phyloP scores from a whole-genome alignment of 495 filamentous ascomycete genomes.

The Aspergillus biplanus region DNA sequence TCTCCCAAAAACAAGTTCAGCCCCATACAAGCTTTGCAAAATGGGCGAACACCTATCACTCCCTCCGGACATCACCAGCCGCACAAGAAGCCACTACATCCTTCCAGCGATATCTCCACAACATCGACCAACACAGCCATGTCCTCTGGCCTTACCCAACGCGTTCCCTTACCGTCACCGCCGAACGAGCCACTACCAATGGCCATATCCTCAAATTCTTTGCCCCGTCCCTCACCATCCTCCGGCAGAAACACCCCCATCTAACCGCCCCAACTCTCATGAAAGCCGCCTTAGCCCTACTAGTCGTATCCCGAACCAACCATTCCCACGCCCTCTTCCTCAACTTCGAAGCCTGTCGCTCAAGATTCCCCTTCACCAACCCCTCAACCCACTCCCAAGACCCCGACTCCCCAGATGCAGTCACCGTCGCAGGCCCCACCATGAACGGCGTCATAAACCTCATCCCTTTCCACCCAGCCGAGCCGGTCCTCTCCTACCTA shows the following conservation, averaged over 20 bases:
- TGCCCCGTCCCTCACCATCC: not conserved
- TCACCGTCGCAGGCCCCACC: conserved; percentile 8
- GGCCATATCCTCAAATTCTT: conserved; percentile 9
- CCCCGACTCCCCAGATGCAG: not conserved
- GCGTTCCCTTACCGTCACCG: not conserved
- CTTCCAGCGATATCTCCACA: conserved; percentile 7
- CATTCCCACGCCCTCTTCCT: conserved; percentile 15
- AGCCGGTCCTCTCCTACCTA: conserved; percentile 14
- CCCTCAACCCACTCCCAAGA: not conserved
- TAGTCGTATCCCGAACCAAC: conserved; percentile 11
- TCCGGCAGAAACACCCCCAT: conserved; percentile 7
- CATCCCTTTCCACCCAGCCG: conserved; percentile 8
- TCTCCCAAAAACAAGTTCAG: not conserved
- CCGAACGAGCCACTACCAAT: not conserved
- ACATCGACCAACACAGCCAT: conserved; percentile 5
- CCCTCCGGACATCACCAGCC: not conserved
- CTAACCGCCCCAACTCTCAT: too few relatives aligned
- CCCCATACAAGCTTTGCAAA: conserved; percentile 3
- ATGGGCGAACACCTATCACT: conserved; percentile 10
- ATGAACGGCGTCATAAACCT: conserved; percentile 9
- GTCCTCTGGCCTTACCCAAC: conserved; percentile 16
- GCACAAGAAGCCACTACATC: not conserved
- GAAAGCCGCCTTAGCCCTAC: not conserved
- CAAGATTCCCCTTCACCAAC: conserved; percentile 4
- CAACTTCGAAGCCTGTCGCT: conserved; percentile 11